These are phyloP conservation scores for Populus tremula DNA, from an alignment of 345 rosid genomes.

Conservation along the genomic window DNA sequence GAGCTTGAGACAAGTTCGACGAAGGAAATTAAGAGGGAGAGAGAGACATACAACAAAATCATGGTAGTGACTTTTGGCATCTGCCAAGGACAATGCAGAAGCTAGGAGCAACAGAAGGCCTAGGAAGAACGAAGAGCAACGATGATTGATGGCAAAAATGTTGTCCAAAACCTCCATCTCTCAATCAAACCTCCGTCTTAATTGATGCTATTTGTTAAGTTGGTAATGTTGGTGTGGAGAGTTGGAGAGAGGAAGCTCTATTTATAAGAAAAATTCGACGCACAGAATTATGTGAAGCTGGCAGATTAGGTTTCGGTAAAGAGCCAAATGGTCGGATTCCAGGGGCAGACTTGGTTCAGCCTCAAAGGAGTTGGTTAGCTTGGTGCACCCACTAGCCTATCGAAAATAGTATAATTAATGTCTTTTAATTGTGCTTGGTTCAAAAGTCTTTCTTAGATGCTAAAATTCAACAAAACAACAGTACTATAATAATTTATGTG, in stretches of 20 bases:
- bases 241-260: not conserved
- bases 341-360: not conserved
- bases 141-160: not conserved
- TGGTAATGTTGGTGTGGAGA: not conserved
- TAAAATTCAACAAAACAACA: slow-evolving; percentile 8
- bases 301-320: slow-evolving; percentile 1
- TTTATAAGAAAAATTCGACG: not conserved
- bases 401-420: not conserved
- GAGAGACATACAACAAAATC: slow-evolving; percentile 65
- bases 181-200: not conserved
- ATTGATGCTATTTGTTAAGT: not conserved
- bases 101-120: slow-evolving; percentile 37
- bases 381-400: slow-evolving; percentile 20
- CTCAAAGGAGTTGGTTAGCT: slow-evolving; percentile 9
- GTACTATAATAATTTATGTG: not conserved
- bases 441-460: slow-evolving; percentile 15
- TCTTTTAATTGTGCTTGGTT: not conserved
- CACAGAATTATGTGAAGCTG: not conserved
- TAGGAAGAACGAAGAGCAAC: slow-evolving; percentile 10
- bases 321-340: slow-evolving; percentile 5
- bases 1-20: not conserved
- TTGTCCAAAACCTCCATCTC: slow-evolving; percentile 4
- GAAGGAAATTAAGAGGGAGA: not conserved
- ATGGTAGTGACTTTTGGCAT: slow-evolving; percentile 51
- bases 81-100: slow-evolving; percentile 32